These are phyloP conservation scores for Ophiosphaerella korrae DNA, from an alignment of 2,329 filamentous ascomycete genomes.

Conservation along the genomic window DNA sequence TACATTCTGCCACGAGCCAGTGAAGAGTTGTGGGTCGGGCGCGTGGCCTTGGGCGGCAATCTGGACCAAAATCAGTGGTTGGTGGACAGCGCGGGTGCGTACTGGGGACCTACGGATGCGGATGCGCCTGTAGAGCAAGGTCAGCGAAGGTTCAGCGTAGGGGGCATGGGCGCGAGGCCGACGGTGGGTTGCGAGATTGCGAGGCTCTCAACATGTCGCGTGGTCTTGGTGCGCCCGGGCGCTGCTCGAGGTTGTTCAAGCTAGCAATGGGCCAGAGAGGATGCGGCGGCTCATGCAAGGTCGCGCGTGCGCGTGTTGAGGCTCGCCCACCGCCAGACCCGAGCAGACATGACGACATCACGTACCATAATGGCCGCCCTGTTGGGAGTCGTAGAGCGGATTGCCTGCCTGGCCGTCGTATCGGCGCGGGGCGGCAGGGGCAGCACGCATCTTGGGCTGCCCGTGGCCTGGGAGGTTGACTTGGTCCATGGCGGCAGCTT, in stretches of 20 bases:
- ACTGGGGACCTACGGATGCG: constrained; percentile 62
- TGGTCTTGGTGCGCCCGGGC: not conserved
- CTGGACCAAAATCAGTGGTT: constrained; percentile 57
- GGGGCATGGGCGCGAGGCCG: not conserved
- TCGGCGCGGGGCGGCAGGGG: constrained; percentile 46
- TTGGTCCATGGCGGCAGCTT: constrained; percentile 42
- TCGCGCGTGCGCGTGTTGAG: not conserved
- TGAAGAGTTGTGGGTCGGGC: constrained; percentile 88
- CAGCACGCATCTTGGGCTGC: constrained; percentile 47
- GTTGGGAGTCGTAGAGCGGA: constrained; percentile 52
- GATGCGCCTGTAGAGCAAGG: constrained; percentile 62
- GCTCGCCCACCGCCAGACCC: not conserved
- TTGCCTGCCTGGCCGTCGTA: constrained; percentile 58
- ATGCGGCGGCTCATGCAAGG: not conserved
- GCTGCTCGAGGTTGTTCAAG: constrained; percentile 5
- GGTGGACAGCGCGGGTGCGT: constrained; percentile 18
- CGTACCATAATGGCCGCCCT: constrained; percentile 58
- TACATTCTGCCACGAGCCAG: constrained; percentile 94
- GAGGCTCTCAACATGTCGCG: not conserved
- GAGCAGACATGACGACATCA: constrained; percentile 3
- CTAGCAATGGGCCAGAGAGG: not conserved
- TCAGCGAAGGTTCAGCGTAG: not conserved
- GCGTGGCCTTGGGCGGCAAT: constrained; percentile 86
- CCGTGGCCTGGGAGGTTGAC: constrained; percentile 42
- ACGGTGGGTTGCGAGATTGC: not conserved